Percentiles rank a stretch among this genome's conserved stretches.
These are phyloP conservation scores for Casaregolazyma suthepensis DNA, from an alignment of 1,139 yeast species.

Conservation along the genomic window DNA sequence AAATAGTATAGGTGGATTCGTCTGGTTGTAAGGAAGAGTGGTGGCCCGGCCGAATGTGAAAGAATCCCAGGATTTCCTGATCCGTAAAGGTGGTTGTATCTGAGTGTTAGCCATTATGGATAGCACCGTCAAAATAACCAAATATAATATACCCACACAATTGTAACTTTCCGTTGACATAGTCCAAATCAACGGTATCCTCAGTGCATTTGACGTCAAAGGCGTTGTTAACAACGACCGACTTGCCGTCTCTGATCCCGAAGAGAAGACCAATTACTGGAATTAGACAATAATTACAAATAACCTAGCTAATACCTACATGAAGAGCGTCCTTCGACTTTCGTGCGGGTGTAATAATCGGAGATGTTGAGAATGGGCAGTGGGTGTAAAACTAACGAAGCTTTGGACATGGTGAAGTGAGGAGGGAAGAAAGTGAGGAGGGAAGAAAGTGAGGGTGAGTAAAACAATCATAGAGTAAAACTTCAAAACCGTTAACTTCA, in stretches of 20 bases:
- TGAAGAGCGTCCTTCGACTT: constrained; percentile 15
- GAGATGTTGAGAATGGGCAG: constrained; percentile 33
- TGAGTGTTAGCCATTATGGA: constrained; percentile 7
- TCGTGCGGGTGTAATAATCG: constrained; percentile 31
- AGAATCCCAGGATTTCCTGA: constrained; percentile 32
- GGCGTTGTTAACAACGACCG: constrained; percentile 29
- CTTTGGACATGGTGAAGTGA: constrained; percentile 1
- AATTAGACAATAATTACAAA: constrained; percentile 5
- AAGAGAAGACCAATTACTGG: constrained; percentile 32
- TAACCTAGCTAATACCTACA: constrained; percentile 16
- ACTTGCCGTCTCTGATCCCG: constrained; percentile 28
- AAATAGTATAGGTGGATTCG: constrained; percentile 14
- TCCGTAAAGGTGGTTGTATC: constrained; percentile 30
- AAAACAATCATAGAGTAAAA: too few relatives aligned
- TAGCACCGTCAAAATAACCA: background rate
- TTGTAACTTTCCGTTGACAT: constrained; percentile 22
- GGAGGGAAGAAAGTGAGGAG: background rate
- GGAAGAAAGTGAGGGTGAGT: too few relatives aligned
- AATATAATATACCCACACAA: constrained; percentile 20
- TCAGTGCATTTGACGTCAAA: constrained; percentile 26
- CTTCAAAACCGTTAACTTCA: too few relatives aligned
- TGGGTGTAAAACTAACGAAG: constrained; percentile 29
- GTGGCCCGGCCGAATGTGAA: constrained; percentile 19
- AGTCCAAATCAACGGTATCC: constrained; percentile 22
- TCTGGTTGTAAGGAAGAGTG: constrained; percentile 6